Evolutionary conservation across 1,139 yeast genomes (phyloP), one percentile per base, ranked within the genome.

Genomic region (Maudiozyma humilis): DNA sequence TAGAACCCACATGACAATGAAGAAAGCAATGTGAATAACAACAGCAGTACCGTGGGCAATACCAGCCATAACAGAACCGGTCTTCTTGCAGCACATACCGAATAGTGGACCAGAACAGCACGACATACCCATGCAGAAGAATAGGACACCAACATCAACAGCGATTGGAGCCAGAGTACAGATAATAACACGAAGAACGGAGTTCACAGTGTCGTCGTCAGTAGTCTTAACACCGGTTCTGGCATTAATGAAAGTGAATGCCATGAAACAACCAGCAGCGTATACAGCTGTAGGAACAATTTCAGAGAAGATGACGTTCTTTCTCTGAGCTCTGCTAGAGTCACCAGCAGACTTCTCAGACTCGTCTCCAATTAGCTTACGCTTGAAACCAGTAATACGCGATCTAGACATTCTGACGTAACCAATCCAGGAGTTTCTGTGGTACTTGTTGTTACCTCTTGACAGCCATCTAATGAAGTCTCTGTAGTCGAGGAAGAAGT

Each of bases 381-480:
- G 78, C 79, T 91, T 91, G 84, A 85, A 89, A 75, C 99, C 99
- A 53, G 98, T 91, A 54, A 91, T 76, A 71, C 97, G 85, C 39
- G 98, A 87, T 77, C 99, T 83, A 15, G 95, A 78, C 70, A 89
- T 77, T 70, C 96, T 82, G 52, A 89, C 85, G 67, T 88, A 91
- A 51, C 97, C 98, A 66, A 93, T 89, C 99, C 99, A 91, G 16
- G 98, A 93, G 73, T 91, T 91, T 73, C 94, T 84, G 72, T 93
- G 98, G 91, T 96, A 91, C 69, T 89, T 87, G 62, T 93, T 82
- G 73, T 93, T 93, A 78, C 98, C 98, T 73, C 98, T 84, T 30
- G 96, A 86, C 67, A 91, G 72, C 99, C 99, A 91, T 72, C 98
- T 82, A 62, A 93, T 86, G 70, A 79, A 91, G 68, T 91, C 98